These are phyloP conservation scores for Cymbomonas tetramitiformis DNA, from an alignment of 139 green algal species.

Conservation along the genomic window DNA sequence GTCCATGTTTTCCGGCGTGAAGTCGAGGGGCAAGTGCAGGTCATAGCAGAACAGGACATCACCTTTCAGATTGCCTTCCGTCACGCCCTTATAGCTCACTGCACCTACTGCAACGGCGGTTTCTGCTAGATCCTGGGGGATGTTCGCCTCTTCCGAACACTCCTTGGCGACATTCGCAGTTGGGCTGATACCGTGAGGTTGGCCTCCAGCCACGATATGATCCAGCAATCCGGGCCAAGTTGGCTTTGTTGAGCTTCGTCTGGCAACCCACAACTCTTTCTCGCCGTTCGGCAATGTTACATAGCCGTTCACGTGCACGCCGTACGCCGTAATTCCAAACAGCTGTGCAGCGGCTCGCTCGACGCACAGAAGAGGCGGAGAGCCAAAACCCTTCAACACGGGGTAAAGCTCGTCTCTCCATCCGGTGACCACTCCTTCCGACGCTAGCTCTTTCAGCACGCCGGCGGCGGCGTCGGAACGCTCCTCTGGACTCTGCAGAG, in stretches of 20 bases:
- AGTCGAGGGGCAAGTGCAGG: slow-evolving; percentile 68
- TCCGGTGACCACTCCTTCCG: slow-evolving; percentile 50
- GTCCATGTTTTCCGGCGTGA: slow-evolving; percentile 32
- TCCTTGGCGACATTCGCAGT: slow-evolving; percentile 84
- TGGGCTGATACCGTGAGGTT: slow-evolving; percentile 48
- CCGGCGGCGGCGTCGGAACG: slow-evolving; percentile 34
- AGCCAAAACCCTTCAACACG: slow-evolving; percentile 44
- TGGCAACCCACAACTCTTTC: slow-evolving; percentile 73
- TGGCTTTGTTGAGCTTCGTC: slow-evolving; percentile 50
- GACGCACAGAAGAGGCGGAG: slow-evolving; percentile 48
- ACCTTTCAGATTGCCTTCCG: slow-evolving; percentile 37
- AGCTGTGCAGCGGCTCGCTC: slow-evolving; percentile 68
- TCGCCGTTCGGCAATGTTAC: slow-evolving; percentile 29
- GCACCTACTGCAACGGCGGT: slow-evolving; percentile 22
- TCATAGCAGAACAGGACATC: slow-evolving; percentile 86
- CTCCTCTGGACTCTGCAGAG: slow-evolving; percentile 14
- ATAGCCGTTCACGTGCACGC: slow-evolving; percentile 84
- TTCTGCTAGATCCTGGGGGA: slow-evolving; percentile 52
- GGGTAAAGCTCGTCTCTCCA: slow-evolving; percentile 90
- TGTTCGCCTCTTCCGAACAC: slow-evolving; percentile 78
- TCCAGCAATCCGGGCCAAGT: slow-evolving; percentile 88
- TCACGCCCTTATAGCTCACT: slow-evolving; percentile 36
- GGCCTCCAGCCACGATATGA: slow-evolving; percentile 80
- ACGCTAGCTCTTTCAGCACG: slow-evolving; percentile 29
- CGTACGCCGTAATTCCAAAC: slow-evolving; percentile 78